A percentile compares a stretch with the other conserved stretches of the same genome.
phyloP scores from a whole-genome alignment of 495 filamentous ascomycete genomes.

The Podospora bellae-mahoneyi region DNA sequence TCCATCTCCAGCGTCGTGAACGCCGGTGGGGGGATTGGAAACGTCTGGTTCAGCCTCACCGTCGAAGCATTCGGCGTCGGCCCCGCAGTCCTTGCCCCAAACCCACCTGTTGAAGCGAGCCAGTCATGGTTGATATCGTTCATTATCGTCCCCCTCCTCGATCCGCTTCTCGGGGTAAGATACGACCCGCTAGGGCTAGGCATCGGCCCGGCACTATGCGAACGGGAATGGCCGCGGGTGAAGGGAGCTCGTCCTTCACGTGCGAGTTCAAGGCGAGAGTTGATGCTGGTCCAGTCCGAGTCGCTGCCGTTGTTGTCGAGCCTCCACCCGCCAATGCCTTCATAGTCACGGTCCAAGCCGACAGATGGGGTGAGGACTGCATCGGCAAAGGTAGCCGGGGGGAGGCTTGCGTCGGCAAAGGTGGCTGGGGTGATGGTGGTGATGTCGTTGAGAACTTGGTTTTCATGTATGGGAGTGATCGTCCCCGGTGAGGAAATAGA shows the following conservation, averaged over 20 bases:
- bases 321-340: slow-evolving; percentile 83
- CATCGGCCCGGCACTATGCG: slow-evolving; percentile 28
- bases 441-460: slow-evolving; percentile 8
- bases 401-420: slow-evolving; percentile 26
- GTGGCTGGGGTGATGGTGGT: not conserved
- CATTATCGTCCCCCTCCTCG: not conserved
- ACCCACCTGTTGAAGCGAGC: slow-evolving; percentile 10
- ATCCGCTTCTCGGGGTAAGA: slow-evolving; percentile 11
- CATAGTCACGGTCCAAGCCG: slow-evolving; percentile 65
- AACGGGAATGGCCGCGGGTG: slow-evolving; percentile 34
- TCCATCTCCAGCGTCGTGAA: slow-evolving; percentile 26
- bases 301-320: slow-evolving; percentile 58
- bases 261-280: slow-evolving; percentile 67
- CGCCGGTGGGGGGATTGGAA: slow-evolving; percentile 13
- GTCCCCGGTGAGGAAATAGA: slow-evolving; percentile 27
- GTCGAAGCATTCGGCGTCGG: slow-evolving; percentile 36
- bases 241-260: slow-evolving; percentile 55
- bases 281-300: slow-evolving; percentile 67
- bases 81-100: slow-evolving; percentile 4
- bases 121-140: not conserved
- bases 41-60: slow-evolving; percentile 29
- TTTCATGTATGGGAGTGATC: slow-evolving; percentile 35
- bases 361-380: slow-evolving; percentile 40
- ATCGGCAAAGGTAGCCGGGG: slow-evolving; percentile 15
- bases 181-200: not conserved